A percentile compares a stretch with the other conserved stretches of the same genome.
These are phyloP conservation scores for Eutypa lata DNA, from an alignment of 2,329 filamentous ascomycete genomes.

Conservation along the genomic window DNA sequence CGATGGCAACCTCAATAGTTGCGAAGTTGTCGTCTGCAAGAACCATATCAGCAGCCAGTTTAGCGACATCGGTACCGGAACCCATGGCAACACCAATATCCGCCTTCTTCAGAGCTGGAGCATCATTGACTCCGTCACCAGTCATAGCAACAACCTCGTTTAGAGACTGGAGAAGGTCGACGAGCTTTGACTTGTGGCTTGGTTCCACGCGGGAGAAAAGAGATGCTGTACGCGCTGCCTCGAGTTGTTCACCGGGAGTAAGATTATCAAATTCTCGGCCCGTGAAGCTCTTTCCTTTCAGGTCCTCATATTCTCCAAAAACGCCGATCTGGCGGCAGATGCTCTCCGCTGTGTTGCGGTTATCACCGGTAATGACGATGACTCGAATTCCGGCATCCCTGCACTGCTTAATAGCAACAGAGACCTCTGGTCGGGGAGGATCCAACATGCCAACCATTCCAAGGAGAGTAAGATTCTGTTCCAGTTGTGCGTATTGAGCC, in stretches of 20 bases:
- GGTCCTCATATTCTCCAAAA: slow-evolving; percentile 76
- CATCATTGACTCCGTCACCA: slow-evolving; percentile 97
- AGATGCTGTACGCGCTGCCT: slow-evolving; percentile 80
- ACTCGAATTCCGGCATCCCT: slow-evolving; percentile 92
- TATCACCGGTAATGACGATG: slow-evolving; percentile 97
- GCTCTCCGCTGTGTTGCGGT: slow-evolving; percentile 94
- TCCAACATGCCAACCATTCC: slow-evolving; percentile 96
- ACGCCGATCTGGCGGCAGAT: slow-evolving; percentile 97
- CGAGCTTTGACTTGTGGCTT: slow-evolving; percentile 93
- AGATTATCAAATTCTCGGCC: slow-evolving; percentile 92
- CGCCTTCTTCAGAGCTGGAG: slow-evolving; percentile 94
- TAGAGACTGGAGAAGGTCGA: slow-evolving; percentile 89
- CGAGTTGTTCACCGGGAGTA: slow-evolving; percentile 72
- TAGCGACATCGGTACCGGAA: slow-evolving; percentile 93
- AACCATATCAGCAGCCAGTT: slow-evolving; percentile 97
- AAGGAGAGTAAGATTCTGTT: slow-evolving; percentile 91
- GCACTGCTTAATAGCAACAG: slow-evolving; percentile 81
- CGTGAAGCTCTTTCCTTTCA: slow-evolving; percentile 90
- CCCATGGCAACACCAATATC: slow-evolving; percentile 99
- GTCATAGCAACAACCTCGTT: slow-evolving; percentile 99
- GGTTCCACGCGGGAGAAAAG: slow-evolving; percentile 97
- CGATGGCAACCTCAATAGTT: slow-evolving; percentile 92
- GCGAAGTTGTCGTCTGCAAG: slow-evolving; percentile 98
- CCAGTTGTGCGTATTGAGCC: slow-evolving; percentile 78
- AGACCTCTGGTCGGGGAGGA: slow-evolving; percentile 89